Evolutionary conservation across 768 basidiomycete genomes (phyloP), one percentile per base, ranked within the genome.

Genomic region (Tylopilus felleus): DNA sequence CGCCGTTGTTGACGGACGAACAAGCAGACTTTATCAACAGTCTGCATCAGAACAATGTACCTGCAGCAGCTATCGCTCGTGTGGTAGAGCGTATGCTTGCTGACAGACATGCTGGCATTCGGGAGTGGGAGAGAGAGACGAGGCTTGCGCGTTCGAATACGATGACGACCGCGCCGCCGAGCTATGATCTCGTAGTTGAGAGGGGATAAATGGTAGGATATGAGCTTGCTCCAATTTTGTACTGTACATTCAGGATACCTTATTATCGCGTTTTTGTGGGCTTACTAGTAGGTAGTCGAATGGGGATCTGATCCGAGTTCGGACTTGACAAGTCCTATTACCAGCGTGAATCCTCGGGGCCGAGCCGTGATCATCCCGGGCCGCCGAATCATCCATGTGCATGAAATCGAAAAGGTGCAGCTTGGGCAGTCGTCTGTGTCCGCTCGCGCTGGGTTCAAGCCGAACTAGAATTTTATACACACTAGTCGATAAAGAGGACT

Each of bases 11-110:
- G 38, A 66, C 58, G 5, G 65, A 65, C 48, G 60, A 62, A 44
- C 62, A 66, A 16, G 65, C 64, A 10, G 65, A 66, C 33, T 63
- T 66, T 31, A 59, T 64, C 47, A 60, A 62, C 23, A 55, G 52
- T 25, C 41, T 66, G 19, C 54, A 64, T 47, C 63, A 41, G 6
- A 66, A 56, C 31, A 60, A 67, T 4, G 51, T 67, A 6, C 60
- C 59, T 22, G 62, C 60, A 10, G 59, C 60, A 21, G 60, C 59
- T 5, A 61, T 66, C 27, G 65, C 65, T 12, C 60, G 60, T 10
- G 58, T 66, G 42, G 25, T 66, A 46, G 60, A 64, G 19, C 54
- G 59, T 14, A 67, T 66, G 58, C 60, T 64, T 48, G 65, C 42
- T 9, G 65, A 62, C 41, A 51, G 45, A 38, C 51, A 62, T 40